Percentiles rank a stretch among this genome's conserved stretches.
Evolutionary conservation across 75 land plant species (phyloP).

Genomic region (Ceratopteris richardii): DNA sequence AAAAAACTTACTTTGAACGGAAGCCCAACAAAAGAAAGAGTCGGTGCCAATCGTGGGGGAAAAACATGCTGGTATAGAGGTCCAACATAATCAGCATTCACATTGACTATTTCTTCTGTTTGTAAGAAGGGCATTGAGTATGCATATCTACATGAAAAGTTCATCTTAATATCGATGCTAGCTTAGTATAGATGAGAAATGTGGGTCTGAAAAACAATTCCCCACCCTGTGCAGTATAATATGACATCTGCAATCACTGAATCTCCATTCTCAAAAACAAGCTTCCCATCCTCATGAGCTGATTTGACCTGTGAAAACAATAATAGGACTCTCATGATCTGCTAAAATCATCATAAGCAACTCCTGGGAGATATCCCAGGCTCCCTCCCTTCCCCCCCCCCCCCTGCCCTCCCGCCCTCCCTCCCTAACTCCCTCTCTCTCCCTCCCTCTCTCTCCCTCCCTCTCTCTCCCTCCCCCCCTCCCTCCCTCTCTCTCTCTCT

Average conservation of each 20-base stretch:
- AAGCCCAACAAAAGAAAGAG: conserved; percentile 83
- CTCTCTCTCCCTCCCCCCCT: too few relatives aligned
- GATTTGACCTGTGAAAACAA: conserved; percentile 49
- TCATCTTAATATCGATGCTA: background rate
- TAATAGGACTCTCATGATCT: too few relatives aligned
- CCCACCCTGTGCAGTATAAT: conserved; percentile 91
- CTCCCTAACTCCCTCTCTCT: too few relatives aligned
- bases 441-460: too few relatives aligned
- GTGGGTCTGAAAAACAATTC: too few relatives aligned
- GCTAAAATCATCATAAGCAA: too few relatives aligned
- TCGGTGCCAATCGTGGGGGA: conserved; percentile 82
- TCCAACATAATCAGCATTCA: conserved; percentile 75
- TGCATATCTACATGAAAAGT: conserved; percentile 59
- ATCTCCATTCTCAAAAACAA: conserved; percentile 60
- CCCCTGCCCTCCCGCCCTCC: too few relatives aligned
- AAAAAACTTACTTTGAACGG: conserved; percentile 76
- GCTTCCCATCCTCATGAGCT: conserved; percentile 57
- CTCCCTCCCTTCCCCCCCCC: too few relatives aligned
- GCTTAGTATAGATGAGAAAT: background rate
- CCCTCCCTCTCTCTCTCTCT: too few relatives aligned
- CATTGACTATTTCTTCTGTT: conserved; percentile 49
- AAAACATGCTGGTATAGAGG: conserved; percentile 91
- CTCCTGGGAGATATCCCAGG: too few relatives aligned
- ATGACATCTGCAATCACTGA: conserved; percentile 52
- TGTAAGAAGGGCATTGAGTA: conserved; percentile 84